A percentile compares a stretch with the other conserved stretches of the same genome.
phyloP scores from a whole-genome alignment of 805 yeast genomes.

The Saturnispora dispora region DNA sequence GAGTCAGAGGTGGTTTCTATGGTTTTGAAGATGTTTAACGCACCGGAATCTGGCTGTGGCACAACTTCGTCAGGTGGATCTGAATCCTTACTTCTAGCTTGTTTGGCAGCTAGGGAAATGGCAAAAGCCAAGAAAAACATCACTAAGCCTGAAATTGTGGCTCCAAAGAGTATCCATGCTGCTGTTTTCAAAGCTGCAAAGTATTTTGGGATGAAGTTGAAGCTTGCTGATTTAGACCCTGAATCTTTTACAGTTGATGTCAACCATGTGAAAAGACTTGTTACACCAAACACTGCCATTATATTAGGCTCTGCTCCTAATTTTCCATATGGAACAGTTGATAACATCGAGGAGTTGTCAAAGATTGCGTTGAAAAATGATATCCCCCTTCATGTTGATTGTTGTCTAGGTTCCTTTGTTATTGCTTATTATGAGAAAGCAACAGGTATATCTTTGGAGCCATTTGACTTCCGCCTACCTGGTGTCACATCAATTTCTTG shows the following conservation, averaged over 20 bases:
- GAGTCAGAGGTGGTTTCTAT: slow-evolving; percentile 90
- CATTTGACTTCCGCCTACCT: slow-evolving; percentile 77
- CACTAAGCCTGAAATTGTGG: slow-evolving; percentile 72
- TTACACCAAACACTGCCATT: slow-evolving; percentile 73
- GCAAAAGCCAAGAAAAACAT: slow-evolving; percentile 54
- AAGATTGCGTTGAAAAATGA: slow-evolving; percentile 50
- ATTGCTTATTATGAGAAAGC: slow-evolving; percentile 62
- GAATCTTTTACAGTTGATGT: slow-evolving; percentile 58
- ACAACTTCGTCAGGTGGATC: slow-evolving; percentile 93
- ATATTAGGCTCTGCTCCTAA: slow-evolving; percentile 94
- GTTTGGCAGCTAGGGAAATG: slow-evolving; percentile 78
- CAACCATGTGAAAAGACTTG: slow-evolving; percentile 48
- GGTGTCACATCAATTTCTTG: slow-evolving; percentile 98
- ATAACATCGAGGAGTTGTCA: slow-evolving; percentile 71
- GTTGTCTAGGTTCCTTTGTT: slow-evolving; percentile 89
- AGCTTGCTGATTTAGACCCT: slow-evolving; percentile 65
- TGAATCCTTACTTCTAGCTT: slow-evolving; percentile 79
- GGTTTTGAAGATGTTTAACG: slow-evolving; percentile 75
- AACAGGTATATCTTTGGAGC: slow-evolving; percentile 29
- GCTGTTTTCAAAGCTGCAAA: slow-evolving; percentile 90
- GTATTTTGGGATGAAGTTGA: slow-evolving; percentile 79
- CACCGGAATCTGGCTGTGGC: slow-evolving; percentile 67
- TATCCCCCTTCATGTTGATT: slow-evolving; percentile 93
- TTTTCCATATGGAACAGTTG: slow-evolving; percentile 93
- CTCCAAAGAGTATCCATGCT: slow-evolving; percentile 88